Percentiles rank a stretch among this genome's conserved stretches.
These are phyloP conservation scores for Alternaria ethzedia DNA, from an alignment of 2,329 filamentous ascomycete species.

Conservation along the genomic window DNA sequence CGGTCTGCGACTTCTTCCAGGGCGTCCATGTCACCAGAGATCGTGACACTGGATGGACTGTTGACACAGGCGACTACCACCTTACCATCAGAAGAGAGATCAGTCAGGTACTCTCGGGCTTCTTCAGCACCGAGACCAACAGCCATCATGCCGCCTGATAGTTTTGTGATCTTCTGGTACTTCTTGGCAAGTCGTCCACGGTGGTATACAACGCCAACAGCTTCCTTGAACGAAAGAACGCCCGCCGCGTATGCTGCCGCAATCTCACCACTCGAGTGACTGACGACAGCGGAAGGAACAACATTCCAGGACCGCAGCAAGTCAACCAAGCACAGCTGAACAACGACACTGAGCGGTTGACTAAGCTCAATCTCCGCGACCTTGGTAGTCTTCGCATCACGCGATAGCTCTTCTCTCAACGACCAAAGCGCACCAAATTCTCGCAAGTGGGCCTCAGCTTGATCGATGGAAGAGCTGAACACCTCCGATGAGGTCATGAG, in stretches of 20 bases:
- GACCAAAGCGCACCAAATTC: conserved; percentile 3
- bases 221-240: conserved; percentile 11
- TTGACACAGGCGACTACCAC: conserved; percentile 14
- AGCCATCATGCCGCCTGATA: conserved; percentile 25
- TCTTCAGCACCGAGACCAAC: conserved; percentile 16
- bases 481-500: neutral
- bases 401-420: neutral
- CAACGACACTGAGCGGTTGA: conserved; percentile 25
- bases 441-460: neutral
- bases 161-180: neutral
- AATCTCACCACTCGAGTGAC: conserved; percentile 38
- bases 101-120: conserved; percentile 1
- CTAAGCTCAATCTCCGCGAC: conserved; percentile 12
- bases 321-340: conserved; percentile 23
- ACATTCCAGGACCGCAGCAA: conserved; percentile 20
- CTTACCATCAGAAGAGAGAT: neutral
- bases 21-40: conserved; percentile 51
- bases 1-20: conserved; percentile 40
- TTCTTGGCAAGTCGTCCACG: conserved; percentile 26
- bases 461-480: neutral
- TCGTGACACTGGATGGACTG: conserved; percentile 46
- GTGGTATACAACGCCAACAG: conserved; percentile 20
- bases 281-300: conserved; percentile 9
- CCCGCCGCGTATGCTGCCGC: conserved; percentile 36
- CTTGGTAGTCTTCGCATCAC: neutral